Base-by-base conservation (phyloP, 208 protist genomes). In the Trypanosoma rangeli region DNA sequence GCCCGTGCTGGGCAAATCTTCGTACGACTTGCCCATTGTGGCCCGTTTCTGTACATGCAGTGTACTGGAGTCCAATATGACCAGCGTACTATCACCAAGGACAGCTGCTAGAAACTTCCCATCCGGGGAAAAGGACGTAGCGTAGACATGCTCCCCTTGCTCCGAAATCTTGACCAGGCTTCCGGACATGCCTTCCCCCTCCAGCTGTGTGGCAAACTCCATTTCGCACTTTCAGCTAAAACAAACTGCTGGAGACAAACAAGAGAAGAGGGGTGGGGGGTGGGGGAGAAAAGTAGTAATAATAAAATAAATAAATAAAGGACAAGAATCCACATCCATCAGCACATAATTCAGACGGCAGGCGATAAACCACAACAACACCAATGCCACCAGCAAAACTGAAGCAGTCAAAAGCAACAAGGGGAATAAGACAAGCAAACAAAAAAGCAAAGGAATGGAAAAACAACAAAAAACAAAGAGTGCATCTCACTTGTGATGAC, bases 81-180 rank as follows among this genome's bases (percentile, higher is more conserved):
- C 18, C 39, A 94, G 55, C 0, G 42, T 20, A 8, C 92, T 89
- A 71, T 89, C 89, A 20, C 80, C 82, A 9, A 84, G 78, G 0
- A 82, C 84, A 42, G 64, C 70, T 0, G 87, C 92, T 28, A 90
- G 13, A 61, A 77, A 83, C 54, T 82, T 74, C 3, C 74, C 79
- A 61, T 93, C 84, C 8, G 78, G 68, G 12, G 90, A 92, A 39
- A 80, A 35, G 5, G 64, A 37, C 33, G 64, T 71, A 58, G 49
- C 64, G 52, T 90, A 82, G 9, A 90, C 64, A 37, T 87, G 63
- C 37, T 87, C 78, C 3, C 57, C 72, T 12, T 66, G 28, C 8
- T 85, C 82, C 5, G 50, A 20, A 8, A 88, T 8, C 18, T 58
- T n/a, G 13, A 73, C 48, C 10, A 65, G 31, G 10, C 49, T 42